Conservation (phyloP, 1,139 yeast genomes). For the Geotrichum carabidarum region DNA sequence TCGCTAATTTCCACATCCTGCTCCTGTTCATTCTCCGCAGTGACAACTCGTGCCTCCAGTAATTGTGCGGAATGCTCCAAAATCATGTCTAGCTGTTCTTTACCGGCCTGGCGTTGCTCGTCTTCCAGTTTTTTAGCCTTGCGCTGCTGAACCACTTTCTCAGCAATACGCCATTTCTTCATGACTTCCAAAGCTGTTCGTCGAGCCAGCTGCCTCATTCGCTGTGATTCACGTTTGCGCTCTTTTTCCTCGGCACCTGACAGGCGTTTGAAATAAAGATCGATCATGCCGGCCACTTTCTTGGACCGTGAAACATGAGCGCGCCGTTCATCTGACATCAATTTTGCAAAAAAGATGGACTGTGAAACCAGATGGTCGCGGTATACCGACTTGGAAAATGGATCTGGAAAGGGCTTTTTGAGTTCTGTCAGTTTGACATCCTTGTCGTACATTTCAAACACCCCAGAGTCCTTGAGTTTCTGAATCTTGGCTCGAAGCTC, state of each 20-base stretch:
- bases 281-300: constrained; percentile 76
- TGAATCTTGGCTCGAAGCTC: constrained; percentile 45
- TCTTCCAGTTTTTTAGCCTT: constrained; percentile 37
- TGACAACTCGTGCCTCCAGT: constrained; percentile 68
- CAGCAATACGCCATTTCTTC: constrained; percentile 87
- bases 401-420: constrained; percentile 39
- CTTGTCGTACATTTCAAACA: constrained; percentile 39
- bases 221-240: constrained; percentile 52
- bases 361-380: constrained; percentile 73
- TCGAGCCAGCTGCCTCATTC: constrained; percentile 62
- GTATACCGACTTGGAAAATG: constrained; percentile 47
- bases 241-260: constrained; percentile 86
- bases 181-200: constrained; percentile 78
- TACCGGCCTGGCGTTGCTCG: constrained; percentile 68
- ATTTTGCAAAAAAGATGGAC: constrained; percentile 64
- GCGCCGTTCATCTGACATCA: constrained; percentile 62
- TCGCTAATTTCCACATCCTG: constrained; percentile 17
- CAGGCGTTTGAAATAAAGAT: constrained; percentile 76
- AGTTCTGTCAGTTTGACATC: constrained; percentile 42
- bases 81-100: constrained; percentile 82
- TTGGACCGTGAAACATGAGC: constrained; percentile 64
- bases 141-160: constrained; percentile 59
- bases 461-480: constrained; percentile 51
- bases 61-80: constrained; percentile 87
- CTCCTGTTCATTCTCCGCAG: constrained; percentile 26